Percentiles rank a stretch among this genome's conserved stretches.
Conservation (phyloP, 768 basidiomycete species). For the Piloderma croceum region DNA sequence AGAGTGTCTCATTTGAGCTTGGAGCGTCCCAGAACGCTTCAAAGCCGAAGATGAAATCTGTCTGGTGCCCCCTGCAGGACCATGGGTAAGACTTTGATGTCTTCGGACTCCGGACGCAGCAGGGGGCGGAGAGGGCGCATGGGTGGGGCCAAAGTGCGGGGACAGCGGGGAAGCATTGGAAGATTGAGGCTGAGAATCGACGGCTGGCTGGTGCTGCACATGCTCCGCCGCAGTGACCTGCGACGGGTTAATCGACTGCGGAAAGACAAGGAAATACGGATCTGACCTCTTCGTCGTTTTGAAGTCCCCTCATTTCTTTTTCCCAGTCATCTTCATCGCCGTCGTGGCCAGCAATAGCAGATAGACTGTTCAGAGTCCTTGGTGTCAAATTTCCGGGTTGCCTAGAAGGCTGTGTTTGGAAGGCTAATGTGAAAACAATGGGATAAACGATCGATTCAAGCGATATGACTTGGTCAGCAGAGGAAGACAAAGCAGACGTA, state of each 20-base stretch:
- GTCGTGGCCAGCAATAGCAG: slow-evolving; percentile 81
- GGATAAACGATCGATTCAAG: slow-evolving; percentile 7
- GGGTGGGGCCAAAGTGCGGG: slow-evolving; percentile 49
- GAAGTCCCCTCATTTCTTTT: slow-evolving; percentile 50
- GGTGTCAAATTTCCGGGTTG: slow-evolving; percentile 60
- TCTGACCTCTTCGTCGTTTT: slow-evolving; percentile 63
- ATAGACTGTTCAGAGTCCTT: slow-evolving; percentile 74
- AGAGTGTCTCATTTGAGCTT: slow-evolving; percentile 41
- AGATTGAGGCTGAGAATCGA: slow-evolving; percentile 45
- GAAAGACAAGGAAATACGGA: slow-evolving; percentile 5
- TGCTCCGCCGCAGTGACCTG: slow-evolving; percentile 9
- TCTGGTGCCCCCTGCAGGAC: slow-evolving; percentile 45
- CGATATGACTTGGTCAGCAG: slow-evolving; percentile 5
- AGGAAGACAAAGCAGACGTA: slow-evolving; percentile 1
- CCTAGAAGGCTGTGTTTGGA: slow-evolving; percentile 45
- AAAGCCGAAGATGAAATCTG: slow-evolving; percentile 46
- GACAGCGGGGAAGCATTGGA: slow-evolving; percentile 53
- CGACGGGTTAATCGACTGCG: not conserved
- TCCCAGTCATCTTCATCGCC: slow-evolving; percentile 90
- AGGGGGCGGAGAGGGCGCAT: slow-evolving; percentile 66
- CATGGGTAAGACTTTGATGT: slow-evolving; percentile 75
- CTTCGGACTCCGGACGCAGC: slow-evolving; percentile 67
- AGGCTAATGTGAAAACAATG: slow-evolving; percentile 32
- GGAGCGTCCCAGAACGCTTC: slow-evolving; percentile 73
- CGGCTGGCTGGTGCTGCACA: slow-evolving; percentile 40